Evolutionary conservation across 805 yeast genomes (phyloP).

Genomic region (Yamadazyma nakazawae): DNA sequence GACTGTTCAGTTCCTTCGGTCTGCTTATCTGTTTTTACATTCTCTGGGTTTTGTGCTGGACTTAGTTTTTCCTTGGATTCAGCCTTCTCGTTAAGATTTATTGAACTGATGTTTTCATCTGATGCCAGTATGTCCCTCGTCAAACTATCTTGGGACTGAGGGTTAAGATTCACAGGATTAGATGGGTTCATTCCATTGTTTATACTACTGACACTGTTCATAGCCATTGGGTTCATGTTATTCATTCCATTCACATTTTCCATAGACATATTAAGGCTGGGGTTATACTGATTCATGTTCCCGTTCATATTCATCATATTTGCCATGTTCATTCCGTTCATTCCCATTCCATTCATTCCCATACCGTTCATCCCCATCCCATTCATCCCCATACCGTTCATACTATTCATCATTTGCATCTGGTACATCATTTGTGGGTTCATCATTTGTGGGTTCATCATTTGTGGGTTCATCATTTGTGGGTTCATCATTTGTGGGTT

Average conservation of each 20-base stretch:
- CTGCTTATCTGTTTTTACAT: not conserved
- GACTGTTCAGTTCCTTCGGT: not conserved
- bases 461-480: slow-evolving; percentile 10
- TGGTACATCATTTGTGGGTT: slow-evolving; percentile 9
- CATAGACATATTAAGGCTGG: slow-evolving; percentile 1
- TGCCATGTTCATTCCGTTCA: slow-evolving; percentile 12
- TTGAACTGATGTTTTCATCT: slow-evolving; percentile 3
- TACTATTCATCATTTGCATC: slow-evolving; percentile 8
- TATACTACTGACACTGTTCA: not conserved
- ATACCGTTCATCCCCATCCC: slow-evolving; percentile 4
- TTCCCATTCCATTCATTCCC: slow-evolving; percentile 3
- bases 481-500: slow-evolving; percentile 8
- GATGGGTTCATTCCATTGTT: slow-evolving; percentile 2
- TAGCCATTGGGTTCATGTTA: slow-evolving; percentile 1
- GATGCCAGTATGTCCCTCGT: not conserved
- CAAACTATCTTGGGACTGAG: not conserved
- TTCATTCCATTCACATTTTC: slow-evolving; percentile 4
- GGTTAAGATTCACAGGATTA: not conserved
- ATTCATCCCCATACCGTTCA: not conserved
- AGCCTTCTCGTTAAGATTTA: not conserved
- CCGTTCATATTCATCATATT: slow-evolving; percentile 4
- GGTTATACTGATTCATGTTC: slow-evolving; percentile 1
- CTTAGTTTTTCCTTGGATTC: not conserved
- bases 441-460: slow-evolving; percentile 11
- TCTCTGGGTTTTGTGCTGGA: not conserved